Evolutionary conservation across 306 rosid species (phyloP), one percentile per base, ranked within the genome.

Genomic region (Inga leiocalycina): DNA sequence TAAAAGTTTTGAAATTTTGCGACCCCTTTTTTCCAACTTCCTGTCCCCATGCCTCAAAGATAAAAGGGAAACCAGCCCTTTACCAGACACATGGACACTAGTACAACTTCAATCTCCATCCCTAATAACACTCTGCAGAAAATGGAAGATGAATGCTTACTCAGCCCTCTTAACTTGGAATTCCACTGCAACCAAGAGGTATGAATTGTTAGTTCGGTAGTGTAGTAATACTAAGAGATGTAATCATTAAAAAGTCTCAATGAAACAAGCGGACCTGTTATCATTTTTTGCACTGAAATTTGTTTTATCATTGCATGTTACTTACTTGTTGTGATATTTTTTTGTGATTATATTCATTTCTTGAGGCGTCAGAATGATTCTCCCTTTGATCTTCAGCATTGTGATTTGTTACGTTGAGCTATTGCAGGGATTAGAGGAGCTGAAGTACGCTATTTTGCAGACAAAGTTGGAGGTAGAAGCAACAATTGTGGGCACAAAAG

Each of bases 391-490:
- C 32, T 24, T 10, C 6, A 13, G 75, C 27, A 12, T 41, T 19
- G 35, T 71, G 20, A 43, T 30, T 62, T 64, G 32, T 27, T 27
- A 27, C 30, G 30, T 17, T 70, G 81, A 73, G 70, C 2, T 59
- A 5, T 77, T 52, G 54, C 89, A 91, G 94, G 87, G 90, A 43
- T 57, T 77, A 27, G 91, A 88, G 79, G 93, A 86, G 52, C 17
- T 88, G 22, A 85, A 76, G 79, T 75, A 77, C 66, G 83, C 88
- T 37, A 85, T 91, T 78, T 32, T 88, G 73, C 64, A 69, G 83
- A 86, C 84, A 70, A 88, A 80, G 7, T 56, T 85, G 79, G 93
- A 91, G 84, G 82, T 91, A 41, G 93, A 91, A 81, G 79, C 81
- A 79, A 83, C 88, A 17, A 80, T 91, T 67, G 37, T 76, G 45